Evolutionary conservation across 345 rosid species (phyloP).

Genomic region (Diplotaxis tenuifolia): DNA sequence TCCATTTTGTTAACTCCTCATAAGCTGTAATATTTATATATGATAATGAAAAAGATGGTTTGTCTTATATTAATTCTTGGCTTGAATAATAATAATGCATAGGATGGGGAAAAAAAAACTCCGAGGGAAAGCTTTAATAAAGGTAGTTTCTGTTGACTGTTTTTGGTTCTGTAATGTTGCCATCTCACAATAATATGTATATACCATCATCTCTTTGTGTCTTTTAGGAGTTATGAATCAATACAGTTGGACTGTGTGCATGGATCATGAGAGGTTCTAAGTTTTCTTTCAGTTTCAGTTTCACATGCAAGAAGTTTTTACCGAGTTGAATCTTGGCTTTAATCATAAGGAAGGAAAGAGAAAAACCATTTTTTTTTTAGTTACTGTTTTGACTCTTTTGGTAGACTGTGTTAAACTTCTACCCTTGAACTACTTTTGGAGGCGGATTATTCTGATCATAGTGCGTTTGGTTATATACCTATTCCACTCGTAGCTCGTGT

Average conservation of each 20-base stretch:
- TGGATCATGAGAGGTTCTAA: background rate
- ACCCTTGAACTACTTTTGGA: background rate
- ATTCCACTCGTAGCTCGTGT: too few species aligned
- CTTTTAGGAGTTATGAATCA: background rate
- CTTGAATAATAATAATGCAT: background rate
- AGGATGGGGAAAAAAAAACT: background rate
- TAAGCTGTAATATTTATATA: background rate
- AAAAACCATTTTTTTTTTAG: background rate
- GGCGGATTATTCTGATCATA: background rate
- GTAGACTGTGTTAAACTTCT: background rate
- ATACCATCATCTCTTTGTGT: background rate
- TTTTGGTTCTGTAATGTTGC: background rate
- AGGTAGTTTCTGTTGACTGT: background rate
- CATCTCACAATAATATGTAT: too few species aligned
- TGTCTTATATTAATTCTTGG: background rate
- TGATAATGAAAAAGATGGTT: background rate
- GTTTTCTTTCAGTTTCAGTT: background rate
- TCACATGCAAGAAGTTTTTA: background rate
- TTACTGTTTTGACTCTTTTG: background rate
- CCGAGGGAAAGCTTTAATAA: background rate
- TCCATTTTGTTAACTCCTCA: background rate
- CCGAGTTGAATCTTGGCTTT: background rate
- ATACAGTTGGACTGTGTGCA: background rate
- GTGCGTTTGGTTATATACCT: background rate
- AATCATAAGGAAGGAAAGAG: background rate